Evolutionary conservation across 1,139 yeast species (phyloP).

Genomic region (Arxiozyma slooffiae): DNA sequence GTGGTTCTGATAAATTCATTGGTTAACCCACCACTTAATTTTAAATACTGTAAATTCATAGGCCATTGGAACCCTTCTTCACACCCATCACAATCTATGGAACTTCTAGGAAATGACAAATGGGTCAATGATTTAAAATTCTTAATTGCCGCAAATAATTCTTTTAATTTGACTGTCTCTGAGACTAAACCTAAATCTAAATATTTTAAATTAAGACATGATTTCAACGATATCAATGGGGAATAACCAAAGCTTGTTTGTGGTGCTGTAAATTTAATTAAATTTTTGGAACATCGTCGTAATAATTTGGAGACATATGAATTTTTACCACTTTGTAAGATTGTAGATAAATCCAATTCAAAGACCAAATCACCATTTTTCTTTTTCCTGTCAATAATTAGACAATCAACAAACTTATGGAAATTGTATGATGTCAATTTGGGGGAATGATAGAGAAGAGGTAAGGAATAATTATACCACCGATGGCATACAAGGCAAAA

Average conservation of each 20-base stretch:
- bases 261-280: constrained; percentile 74
- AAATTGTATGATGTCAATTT: constrained; percentile 57
- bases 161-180: constrained; percentile 76
- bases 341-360: constrained; percentile 59
- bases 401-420: constrained; percentile 58
- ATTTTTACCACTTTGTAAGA: constrained; percentile 87
- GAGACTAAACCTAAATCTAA: constrained; percentile 83
- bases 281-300: constrained; percentile 56
- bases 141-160: constrained; percentile 64
- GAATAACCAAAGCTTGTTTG: constrained; percentile 91
- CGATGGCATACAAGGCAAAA: constrained; percentile 51
- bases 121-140: constrained; percentile 55
- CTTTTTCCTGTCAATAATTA: constrained; percentile 35
- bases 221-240: constrained; percentile 67
- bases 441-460: constrained; percentile 58
- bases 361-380: constrained; percentile 37
- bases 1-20: constrained; percentile 65
- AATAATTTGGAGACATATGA: constrained; percentile 77
- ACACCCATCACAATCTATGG: constrained; percentile 62
- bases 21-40: constrained; percentile 82
- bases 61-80: constrained; percentile 55
- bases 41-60: constrained; percentile 53
- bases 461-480: constrained; percentile 51
- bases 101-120: constrained; percentile 80
- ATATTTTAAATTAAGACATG: constrained; percentile 53